Conservation (phyloP, 106 monocot genomes). For the Apostasia shenzhenica region DNA sequence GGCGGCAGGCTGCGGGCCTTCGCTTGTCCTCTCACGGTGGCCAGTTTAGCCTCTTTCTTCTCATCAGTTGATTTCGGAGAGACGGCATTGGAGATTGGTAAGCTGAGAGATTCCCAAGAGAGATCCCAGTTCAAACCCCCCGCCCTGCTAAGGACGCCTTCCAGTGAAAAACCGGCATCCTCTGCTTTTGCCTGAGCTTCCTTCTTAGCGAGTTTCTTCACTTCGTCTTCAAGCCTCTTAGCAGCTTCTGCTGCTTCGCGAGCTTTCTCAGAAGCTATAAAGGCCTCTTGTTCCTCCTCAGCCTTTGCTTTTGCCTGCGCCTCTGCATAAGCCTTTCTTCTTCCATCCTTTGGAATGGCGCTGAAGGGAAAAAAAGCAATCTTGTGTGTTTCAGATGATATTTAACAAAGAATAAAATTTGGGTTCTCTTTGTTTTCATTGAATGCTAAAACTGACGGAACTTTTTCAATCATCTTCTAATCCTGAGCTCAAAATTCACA, state of each 20-base stretch:
- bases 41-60: constrained; percentile 34
- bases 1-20: constrained; percentile 59
- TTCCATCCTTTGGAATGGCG: constrained; percentile 78
- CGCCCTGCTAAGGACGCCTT: constrained; percentile 38
- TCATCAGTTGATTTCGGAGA: constrained; percentile 15
- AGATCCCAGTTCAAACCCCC: constrained; percentile 45
- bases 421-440: neutral
- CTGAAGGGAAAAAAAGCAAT: constrained; percentile 16
- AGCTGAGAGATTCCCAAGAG: constrained; percentile 63
- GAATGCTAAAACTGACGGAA: neutral
- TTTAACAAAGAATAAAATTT: neutral
- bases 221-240: constrained; percentile 40
- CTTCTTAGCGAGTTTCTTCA: constrained; percentile 26
- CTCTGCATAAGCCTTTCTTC: constrained; percentile 74
- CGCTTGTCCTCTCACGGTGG: constrained; percentile 62
- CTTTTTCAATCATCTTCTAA: neutral
- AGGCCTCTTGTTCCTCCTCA: constrained; percentile 74
- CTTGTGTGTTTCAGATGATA: neutral
- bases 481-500: neutral
- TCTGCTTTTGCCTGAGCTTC: constrained; percentile 30
- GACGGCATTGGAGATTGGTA: constrained; percentile 42
- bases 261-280: constrained; percentile 42
- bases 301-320: constrained; percentile 53
- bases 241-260: constrained; percentile 31
- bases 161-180: constrained; percentile 38